Evolutionary conservation across 2,329 filamentous ascomycete species (phyloP).

Genomic region (Sordariomycetes sp.): DNA sequence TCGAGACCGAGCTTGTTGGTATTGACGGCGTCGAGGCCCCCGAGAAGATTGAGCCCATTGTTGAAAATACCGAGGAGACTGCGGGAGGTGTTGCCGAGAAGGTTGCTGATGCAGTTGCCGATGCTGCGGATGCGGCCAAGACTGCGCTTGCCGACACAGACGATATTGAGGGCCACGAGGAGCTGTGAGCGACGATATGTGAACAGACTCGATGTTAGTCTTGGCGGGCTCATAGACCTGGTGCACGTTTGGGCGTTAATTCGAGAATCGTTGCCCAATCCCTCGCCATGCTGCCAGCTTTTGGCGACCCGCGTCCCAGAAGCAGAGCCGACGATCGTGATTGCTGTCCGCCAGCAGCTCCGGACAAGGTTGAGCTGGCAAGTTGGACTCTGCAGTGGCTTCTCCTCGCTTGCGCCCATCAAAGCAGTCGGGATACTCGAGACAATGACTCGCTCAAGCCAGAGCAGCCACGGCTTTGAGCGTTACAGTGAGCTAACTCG

Average conservation of each 20-base stretch:
- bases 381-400: no score
- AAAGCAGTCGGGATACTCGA: no score
- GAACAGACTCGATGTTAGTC: not conserved
- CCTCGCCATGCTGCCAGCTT: no score
- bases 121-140: conserved; percentile 43
- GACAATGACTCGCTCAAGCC: no score
- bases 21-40: conserved; percentile 63
- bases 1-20: conserved; percentile 82
- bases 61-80: conserved; percentile 11
- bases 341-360: no score
- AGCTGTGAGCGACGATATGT: conserved; percentile 30
- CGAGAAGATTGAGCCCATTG: conserved; percentile 17
- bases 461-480: no score
- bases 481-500: no score
- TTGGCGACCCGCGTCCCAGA: no score
- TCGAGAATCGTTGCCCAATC: no score
- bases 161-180: conserved; percentile 48
- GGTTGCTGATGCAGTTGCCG: conserved; percentile 33
- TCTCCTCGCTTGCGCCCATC: no score
- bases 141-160: conserved; percentile 45
- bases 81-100: conserved; percentile 27
- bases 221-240: not conserved
- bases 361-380: no score
- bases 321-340: no score
- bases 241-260: not conserved